phyloP scores from a whole-genome alignment of 805 yeast species.

The Jamesozyma gamospora region DNA sequence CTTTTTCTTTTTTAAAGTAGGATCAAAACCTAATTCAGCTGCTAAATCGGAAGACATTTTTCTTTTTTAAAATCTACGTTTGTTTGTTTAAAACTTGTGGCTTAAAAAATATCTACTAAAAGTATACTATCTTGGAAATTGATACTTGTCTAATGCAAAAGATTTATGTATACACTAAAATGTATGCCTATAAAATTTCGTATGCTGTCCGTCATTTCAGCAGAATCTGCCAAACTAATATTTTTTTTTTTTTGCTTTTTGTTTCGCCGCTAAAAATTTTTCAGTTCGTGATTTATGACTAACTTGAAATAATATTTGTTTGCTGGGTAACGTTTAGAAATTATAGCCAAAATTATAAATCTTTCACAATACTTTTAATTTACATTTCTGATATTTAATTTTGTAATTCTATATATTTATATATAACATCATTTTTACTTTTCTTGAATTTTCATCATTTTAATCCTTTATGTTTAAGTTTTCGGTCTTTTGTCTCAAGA shows the following conservation, averaged over 20 bases:
- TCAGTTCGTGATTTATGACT: background rate
- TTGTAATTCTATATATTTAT: background rate
- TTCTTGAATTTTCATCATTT: background rate
- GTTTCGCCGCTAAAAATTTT: background rate
- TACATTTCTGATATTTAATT: background rate
- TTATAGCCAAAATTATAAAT: no score
- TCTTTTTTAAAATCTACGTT: background rate
- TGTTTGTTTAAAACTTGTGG: no score
- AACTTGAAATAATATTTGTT: background rate
- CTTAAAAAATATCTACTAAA: background rate
- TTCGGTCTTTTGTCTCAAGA: constrained; percentile 25
- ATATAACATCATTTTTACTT: no score
- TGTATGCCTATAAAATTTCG: no score
- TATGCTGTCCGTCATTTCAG: no score
- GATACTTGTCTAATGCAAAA: no score
- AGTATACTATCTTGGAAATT: background rate
- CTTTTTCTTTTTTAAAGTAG: constrained; percentile 70
- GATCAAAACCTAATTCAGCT: constrained; percentile 54
- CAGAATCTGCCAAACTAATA: no score
- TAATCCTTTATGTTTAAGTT: constrained; percentile 10
- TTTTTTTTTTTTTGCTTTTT: constrained; percentile 1
- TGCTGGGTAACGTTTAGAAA: background rate
- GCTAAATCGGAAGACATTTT: constrained; percentile 28
- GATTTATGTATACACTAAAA: no score
- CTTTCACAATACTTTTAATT: no score